phyloP scores from a whole-genome alignment of 768 basidiomycete species.

The Hypsizygus marmoreus region DNA sequence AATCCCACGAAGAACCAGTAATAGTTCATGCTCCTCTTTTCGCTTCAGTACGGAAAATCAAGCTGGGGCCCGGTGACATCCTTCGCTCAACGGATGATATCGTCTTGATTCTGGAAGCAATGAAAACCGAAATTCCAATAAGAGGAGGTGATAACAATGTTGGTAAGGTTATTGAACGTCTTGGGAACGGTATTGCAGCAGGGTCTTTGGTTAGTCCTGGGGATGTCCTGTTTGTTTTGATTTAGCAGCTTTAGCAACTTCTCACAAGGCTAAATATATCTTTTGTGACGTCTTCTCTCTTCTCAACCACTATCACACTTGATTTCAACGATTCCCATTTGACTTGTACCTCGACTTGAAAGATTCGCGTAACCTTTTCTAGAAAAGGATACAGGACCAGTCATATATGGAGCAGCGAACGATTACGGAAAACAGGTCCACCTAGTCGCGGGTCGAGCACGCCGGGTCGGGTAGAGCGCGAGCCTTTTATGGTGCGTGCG shows the following conservation, averaged over 20 bases:
- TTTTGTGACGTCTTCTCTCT: too few relatives aligned
- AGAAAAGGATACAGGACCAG: too few relatives aligned
- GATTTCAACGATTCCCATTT: too few relatives aligned
- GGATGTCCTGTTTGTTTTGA: conserved; percentile 41
- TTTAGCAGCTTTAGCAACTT: too few relatives aligned
- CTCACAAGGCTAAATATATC: too few relatives aligned
- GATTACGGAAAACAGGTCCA: too few relatives aligned
- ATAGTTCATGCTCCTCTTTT: conserved; percentile 38
- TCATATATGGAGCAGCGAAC: too few relatives aligned
- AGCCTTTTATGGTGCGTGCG: neutral
- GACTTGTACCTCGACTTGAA: too few relatives aligned
- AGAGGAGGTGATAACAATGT: conserved; percentile 45
- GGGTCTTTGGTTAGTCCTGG: conserved; percentile 50
- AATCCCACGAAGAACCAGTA: neutral
- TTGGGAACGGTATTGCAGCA: conserved; percentile 42
- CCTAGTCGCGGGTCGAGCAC: neutral
- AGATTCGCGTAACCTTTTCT: too few relatives aligned
- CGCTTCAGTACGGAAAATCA: conserved; percentile 55
- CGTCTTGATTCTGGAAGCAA: conserved; percentile 58
- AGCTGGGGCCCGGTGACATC: conserved; percentile 40
- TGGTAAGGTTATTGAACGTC: conserved; percentile 40
- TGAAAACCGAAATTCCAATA: conserved; percentile 65
- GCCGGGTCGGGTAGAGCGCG: neutral
- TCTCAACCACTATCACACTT: neutral
- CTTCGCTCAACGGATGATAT: conserved; percentile 43